These are phyloP conservation scores for Petunia axillaris DNA, from an alignment of 257 asterid species.

Conservation along the genomic window DNA sequence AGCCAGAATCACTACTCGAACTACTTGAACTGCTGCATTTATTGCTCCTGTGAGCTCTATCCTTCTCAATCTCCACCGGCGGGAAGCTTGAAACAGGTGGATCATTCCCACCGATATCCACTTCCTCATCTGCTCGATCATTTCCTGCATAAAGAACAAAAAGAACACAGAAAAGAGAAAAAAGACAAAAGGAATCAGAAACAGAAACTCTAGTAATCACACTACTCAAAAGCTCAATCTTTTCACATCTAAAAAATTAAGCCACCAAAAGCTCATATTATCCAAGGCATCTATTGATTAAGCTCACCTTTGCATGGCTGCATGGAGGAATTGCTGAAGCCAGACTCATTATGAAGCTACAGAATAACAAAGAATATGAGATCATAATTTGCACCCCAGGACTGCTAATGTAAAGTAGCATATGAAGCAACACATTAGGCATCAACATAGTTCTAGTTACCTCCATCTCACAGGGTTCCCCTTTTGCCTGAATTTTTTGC, in stretches of 20 bases:
- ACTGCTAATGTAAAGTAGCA: neutral
- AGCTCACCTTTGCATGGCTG: slow-evolving; percentile 61
- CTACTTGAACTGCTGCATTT: slow-evolving; percentile 71
- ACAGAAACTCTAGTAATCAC: slow-evolving; percentile 19
- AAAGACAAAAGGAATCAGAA: slow-evolving; percentile 21
- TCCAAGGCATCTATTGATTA: neutral
- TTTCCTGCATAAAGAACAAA: slow-evolving; percentile 28
- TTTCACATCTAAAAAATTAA: neutral
- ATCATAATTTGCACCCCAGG: slow-evolving; percentile 2
- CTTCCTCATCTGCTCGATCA: slow-evolving; percentile 71
- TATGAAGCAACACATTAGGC: slow-evolving; percentile 9
- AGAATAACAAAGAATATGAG: slow-evolving; percentile 25
- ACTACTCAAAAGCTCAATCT: slow-evolving; percentile 11
- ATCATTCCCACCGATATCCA: slow-evolving; percentile 78
- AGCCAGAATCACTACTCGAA: slow-evolving; percentile 76
- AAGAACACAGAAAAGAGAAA: neutral
- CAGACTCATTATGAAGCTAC: slow-evolving; percentile 66
- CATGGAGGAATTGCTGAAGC: slow-evolving; percentile 52
- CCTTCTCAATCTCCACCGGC: slow-evolving; percentile 59
- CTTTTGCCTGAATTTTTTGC: slow-evolving; percentile 51
- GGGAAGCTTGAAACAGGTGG: slow-evolving; percentile 64
- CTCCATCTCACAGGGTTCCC: slow-evolving; percentile 56
- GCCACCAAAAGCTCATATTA: slow-evolving; percentile 9
- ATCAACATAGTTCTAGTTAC: slow-evolving; percentile 39
- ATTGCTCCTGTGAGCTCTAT: slow-evolving; percentile 50